These are phyloP conservation scores for maize (Zea mays) DNA, from an alignment of 176 grass and related monocot genomes.

Conservation along the genomic window DNA sequence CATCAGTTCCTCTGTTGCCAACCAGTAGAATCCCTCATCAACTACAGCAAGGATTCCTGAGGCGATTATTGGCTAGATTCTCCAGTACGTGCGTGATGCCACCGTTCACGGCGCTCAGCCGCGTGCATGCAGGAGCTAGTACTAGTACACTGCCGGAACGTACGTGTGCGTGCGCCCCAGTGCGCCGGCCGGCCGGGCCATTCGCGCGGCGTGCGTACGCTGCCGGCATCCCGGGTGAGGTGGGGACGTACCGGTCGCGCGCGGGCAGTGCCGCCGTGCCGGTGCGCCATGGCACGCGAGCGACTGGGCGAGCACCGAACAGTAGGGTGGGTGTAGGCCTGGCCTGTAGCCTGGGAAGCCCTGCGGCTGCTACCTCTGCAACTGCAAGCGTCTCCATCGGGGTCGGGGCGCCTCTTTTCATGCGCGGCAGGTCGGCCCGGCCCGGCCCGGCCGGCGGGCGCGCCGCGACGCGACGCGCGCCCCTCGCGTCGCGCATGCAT, in stretches of 20 bases:
- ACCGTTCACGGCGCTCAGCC: neutral
- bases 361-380: neutral
- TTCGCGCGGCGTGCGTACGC: neutral
- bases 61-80: no score
- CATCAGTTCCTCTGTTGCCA: no score
- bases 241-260: neutral
- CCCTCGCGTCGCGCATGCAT: neutral
- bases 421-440: neutral
- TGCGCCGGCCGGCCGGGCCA: neutral
- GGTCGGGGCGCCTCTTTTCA: neutral
- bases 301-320: neutral
- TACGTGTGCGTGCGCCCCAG: neutral
- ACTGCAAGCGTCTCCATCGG: neutral
- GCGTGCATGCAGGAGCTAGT: neutral
- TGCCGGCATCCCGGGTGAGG: neutral
- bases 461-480: neutral
- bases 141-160: neutral
- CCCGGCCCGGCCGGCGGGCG: neutral
- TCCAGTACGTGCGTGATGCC: neutral
- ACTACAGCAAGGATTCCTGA: no score
- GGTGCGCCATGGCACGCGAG: neutral
- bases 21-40: no score
- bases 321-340: neutral
- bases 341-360: no score
- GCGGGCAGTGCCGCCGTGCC: neutral